Evolutionary conservation across 225 moss, liverwort and hornwort species (phyloP), one percentile per base, ranked within the genome.

Genomic region (Polytrichum formosum): DNA sequence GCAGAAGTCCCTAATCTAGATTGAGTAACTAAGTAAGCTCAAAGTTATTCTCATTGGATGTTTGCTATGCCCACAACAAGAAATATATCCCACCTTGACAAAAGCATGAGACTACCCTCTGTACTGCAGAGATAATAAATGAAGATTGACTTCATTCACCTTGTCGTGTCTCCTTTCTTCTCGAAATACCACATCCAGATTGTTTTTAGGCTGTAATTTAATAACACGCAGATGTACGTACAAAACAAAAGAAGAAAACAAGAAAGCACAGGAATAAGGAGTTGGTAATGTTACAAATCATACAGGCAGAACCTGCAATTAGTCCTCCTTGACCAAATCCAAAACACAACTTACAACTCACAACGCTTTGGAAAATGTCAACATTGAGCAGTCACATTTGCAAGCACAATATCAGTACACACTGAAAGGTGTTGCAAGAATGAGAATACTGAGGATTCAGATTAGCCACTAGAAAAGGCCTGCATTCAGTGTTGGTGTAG

Each of bases 111-210:
- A 37, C 37, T 37, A 37, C 37, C 37, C 37, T 10, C 10, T 46
- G 46, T 22, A 91, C 61, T 85, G 90, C 54, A 92, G 82, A 28
- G 89, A 91, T 56, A 91, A 92, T 26, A 92, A 95, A 13, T 4
- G 13, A 46, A 46, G 13, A 46, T 46, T 3, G 10, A 46, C 46
- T 13, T 13, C 46, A 16, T 46, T 46, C 46, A 46, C 9, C 94
- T 92, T 20, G 81, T 92, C 61, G 70, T 80, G 61, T 73, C 76
- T 30, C 90, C 90, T 84, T 88, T 78, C 6, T 13, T 33, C 21
- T 20, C 7, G 21, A 58, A 58, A 21, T 21, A 21, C n/a, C 9
- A 58, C 20, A 58, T 22, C 58, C 1, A 58, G 58, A 58, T 20
- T 58, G 19, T 22, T 23, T 58, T 21, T 20, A 21, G n/a, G 23